Evolutionary conservation across 108 stramenopile species (phyloP).

Genomic region (Conticribra guillardii): DNA sequence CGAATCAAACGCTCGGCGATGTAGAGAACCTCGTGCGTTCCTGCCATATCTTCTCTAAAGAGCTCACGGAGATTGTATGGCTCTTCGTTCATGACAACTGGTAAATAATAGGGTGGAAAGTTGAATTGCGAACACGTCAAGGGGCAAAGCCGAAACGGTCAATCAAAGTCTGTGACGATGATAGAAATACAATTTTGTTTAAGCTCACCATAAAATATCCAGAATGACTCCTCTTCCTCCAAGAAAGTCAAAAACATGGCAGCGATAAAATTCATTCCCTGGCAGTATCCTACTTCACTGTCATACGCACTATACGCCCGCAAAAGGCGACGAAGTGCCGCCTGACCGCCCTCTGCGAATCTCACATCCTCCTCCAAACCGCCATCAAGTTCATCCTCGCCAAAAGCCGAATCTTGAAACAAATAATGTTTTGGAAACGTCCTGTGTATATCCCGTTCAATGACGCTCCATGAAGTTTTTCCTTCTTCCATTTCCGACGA

Average conservation of each 20-base stretch:
- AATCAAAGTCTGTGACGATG: neutral
- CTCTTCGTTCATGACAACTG: constrained; percentile 75
- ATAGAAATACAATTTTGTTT: no score
- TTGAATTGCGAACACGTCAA: no score
- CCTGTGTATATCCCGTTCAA: constrained; percentile 85
- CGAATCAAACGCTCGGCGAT: constrained; percentile 86
- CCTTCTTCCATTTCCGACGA: neutral
- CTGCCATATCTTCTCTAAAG: constrained; percentile 78
- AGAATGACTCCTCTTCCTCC: constrained; percentile 84
- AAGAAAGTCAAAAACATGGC: constrained; percentile 87
- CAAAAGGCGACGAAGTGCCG: constrained; percentile 76
- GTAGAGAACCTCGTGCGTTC: constrained; percentile 79
- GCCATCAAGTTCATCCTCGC: neutral
- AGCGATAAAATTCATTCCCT: constrained; percentile 96
- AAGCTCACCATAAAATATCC: constrained; percentile 69
- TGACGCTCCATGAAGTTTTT: constrained; percentile 15
- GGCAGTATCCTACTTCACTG: constrained; percentile 92
- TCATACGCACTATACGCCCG: constrained; percentile 86
- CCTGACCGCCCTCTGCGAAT: constrained; percentile 57
- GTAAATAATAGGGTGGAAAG: neutral
- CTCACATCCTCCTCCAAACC: neutral
- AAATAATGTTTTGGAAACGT: constrained; percentile 86
- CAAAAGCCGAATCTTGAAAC: constrained; percentile 47
- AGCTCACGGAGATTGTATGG: constrained; percentile 75
- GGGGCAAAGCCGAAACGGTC: neutral